Evolutionary conservation across 345 rosid species (phyloP).

Genomic region (Turnera subulata): DNA sequence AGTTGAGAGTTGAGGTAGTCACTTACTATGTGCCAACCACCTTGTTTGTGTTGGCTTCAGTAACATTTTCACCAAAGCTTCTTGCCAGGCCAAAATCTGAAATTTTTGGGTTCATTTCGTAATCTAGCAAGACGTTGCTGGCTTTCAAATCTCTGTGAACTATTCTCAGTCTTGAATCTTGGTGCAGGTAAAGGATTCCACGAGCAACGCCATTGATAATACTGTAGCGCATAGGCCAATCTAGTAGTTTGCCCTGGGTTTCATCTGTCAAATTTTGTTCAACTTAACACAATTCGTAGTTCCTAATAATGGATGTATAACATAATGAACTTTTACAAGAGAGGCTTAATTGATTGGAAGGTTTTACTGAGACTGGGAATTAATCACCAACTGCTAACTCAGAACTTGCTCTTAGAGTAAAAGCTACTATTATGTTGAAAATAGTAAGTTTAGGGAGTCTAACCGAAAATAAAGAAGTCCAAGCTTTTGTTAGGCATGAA

Average conservation of each 20-base stretch:
- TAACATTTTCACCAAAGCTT: slow-evolving; percentile 5
- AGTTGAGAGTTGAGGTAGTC: no score
- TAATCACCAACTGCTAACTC: no score
- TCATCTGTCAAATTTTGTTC: slow-evolving; percentile 10
- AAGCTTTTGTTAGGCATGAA: slow-evolving; percentile 33
- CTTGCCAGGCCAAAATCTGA: slow-evolving; percentile 18
- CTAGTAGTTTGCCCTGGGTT: neutral
- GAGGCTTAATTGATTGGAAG: neutral
- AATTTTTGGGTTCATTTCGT: slow-evolving; percentile 23
- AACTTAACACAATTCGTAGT: no score
- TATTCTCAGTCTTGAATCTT: slow-evolving; percentile 16
- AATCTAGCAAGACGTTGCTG: slow-evolving; percentile 20
- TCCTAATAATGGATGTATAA: neutral
- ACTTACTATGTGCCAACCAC: slow-evolving; percentile 10
- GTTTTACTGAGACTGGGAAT: neutral
- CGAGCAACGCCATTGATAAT: slow-evolving; percentile 22
- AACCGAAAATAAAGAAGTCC: slow-evolving; percentile 25
- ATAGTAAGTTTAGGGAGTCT: neutral
- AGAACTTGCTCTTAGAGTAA: no score
- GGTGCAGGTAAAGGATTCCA: slow-evolving; percentile 24
- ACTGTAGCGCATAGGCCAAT: slow-evolving; percentile 19
- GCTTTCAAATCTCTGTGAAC: slow-evolving; percentile 27
- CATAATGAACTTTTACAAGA: neutral
- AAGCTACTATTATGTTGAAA: no score
- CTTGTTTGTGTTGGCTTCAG: slow-evolving; percentile 2